Conservation (phyloP, 176 grass and related monocot species). For the Pontederia paniculata region DNA sequence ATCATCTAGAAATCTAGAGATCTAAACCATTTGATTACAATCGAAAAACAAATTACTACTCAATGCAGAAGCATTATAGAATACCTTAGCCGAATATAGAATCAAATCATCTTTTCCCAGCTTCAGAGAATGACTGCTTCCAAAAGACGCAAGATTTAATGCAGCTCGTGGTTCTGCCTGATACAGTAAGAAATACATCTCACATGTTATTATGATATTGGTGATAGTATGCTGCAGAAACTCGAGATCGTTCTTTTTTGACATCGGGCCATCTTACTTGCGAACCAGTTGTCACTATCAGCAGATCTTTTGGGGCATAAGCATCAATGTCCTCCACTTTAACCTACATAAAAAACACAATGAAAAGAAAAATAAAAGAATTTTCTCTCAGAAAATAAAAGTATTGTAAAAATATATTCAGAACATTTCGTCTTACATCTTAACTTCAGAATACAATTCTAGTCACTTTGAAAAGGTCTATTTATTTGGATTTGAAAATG, state of each 20-base stretch:
- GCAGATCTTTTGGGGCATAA: slow-evolving; percentile 86
- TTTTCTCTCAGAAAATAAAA: too few species aligned
- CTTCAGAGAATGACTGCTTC: slow-evolving; percentile 84
- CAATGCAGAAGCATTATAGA: slow-evolving; percentile 2
- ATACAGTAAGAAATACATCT: slow-evolving; percentile 18
- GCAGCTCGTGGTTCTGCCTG: slow-evolving; percentile 95
- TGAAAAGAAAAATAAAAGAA: too few species aligned
- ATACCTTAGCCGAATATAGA: slow-evolving; percentile 97
- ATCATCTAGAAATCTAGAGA: background rate
- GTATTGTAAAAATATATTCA: too few species aligned
- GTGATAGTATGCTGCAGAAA: slow-evolving; percentile 8
- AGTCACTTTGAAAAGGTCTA: too few species aligned
- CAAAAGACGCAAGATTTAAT: slow-evolving; percentile 96
- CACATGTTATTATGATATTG: slow-evolving; percentile 25
- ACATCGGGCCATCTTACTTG: slow-evolving; percentile 63
- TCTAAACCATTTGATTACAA: background rate
- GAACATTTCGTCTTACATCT: too few species aligned
- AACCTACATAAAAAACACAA: slow-evolving; percentile 60
- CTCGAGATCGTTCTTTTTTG: slow-evolving; percentile 3
- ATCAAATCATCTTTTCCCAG: slow-evolving; percentile 77
- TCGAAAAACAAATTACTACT: slow-evolving; percentile 6
- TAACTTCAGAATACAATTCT: too few species aligned
- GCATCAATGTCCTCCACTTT: slow-evolving; percentile 96
- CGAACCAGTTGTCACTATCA: slow-evolving; percentile 93
- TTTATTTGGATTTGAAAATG: too few species aligned